phyloP scores from a whole-genome alignment of 192 early-diverging fungal species.

The Coemansia asiatica region DNA sequence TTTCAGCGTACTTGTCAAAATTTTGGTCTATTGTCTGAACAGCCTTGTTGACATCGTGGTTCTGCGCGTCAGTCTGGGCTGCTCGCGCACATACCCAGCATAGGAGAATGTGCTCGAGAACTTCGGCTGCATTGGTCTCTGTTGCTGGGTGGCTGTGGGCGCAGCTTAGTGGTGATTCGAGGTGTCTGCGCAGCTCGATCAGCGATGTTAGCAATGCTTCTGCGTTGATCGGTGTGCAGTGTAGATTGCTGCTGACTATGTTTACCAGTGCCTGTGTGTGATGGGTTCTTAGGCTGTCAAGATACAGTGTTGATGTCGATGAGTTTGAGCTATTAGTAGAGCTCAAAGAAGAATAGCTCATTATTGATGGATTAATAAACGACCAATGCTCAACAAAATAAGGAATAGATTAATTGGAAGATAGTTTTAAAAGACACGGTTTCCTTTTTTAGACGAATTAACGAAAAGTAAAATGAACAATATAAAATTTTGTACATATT shows the following conservation, averaged over 20 bases:
- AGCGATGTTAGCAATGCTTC: conserved; percentile 15
- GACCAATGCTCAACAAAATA: no score
- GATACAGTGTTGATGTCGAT: conserved; percentile 15
- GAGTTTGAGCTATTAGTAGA: conserved; percentile 18
- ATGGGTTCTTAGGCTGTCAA: conserved; percentile 35
- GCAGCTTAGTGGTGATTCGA: conserved; percentile 36
- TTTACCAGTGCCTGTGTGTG: conserved; percentile 47
- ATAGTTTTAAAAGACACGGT: background rate
- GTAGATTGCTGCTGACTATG: conserved; percentile 27
- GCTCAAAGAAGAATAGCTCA: conserved; percentile 18
- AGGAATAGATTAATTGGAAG: background rate
- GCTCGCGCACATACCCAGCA: conserved; percentile 50
- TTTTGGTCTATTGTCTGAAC: conserved; percentile 14
- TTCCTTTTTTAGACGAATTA: background rate
- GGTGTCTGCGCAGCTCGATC: conserved; percentile 29
- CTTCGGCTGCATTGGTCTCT: conserved; percentile 34
- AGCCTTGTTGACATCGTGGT: conserved; percentile 12
- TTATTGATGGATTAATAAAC: background rate
- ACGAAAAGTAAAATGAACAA: no score
- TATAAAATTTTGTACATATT: background rate
- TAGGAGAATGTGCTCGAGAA: conserved; percentile 35
- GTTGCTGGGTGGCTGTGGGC: conserved; percentile 30
- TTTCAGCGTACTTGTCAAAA: conserved; percentile 33
- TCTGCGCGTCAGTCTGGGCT: conserved; percentile 33
- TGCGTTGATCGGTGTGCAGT: conserved; percentile 20